Conservation (phyloP, 345 rosid species). For the Euphorbia tirucalli region DNA sequence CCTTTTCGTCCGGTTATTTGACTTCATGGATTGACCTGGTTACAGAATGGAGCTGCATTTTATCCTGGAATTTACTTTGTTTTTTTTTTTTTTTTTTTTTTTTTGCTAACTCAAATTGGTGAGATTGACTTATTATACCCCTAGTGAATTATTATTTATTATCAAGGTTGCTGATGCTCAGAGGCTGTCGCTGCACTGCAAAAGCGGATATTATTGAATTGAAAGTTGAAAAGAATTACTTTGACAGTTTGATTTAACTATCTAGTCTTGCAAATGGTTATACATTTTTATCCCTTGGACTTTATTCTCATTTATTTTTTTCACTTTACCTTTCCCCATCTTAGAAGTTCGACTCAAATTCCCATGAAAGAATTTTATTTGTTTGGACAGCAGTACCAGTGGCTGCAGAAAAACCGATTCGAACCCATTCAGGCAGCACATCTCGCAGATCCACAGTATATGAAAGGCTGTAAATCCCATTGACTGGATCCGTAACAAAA, state of each 20-base stretch:
- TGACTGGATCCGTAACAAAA: constrained; percentile 20
- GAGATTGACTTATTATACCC: too few relatives aligned
- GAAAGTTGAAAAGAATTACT: neutral
- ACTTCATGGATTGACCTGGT: too few relatives aligned
- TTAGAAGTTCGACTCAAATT: constrained; percentile 39
- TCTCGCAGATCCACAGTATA: constrained; percentile 35
- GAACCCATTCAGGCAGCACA: constrained; percentile 37
- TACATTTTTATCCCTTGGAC: neutral
- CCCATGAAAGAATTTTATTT: constrained; percentile 39
- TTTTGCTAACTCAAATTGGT: too few relatives aligned
- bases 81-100: too few relatives aligned
- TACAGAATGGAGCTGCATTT: too few relatives aligned
- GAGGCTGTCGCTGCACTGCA: neutral
- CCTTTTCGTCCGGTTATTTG: too few relatives aligned
- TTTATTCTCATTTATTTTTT: neutral
- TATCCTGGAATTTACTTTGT: too few relatives aligned
- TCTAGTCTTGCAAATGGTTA: too few relatives aligned
- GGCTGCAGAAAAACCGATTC: constrained; percentile 55
- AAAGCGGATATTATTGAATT: neutral
- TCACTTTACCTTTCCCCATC: constrained; percentile 1
- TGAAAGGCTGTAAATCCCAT: constrained; percentile 36
- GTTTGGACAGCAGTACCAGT: constrained; percentile 40
- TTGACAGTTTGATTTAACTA: too few relatives aligned
- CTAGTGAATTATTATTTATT: too few relatives aligned
- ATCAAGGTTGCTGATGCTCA: neutral